phyloP scores from a whole-genome alignment of 2,329 filamentous ascomycete species.

The Scytalidium lignicola region DNA sequence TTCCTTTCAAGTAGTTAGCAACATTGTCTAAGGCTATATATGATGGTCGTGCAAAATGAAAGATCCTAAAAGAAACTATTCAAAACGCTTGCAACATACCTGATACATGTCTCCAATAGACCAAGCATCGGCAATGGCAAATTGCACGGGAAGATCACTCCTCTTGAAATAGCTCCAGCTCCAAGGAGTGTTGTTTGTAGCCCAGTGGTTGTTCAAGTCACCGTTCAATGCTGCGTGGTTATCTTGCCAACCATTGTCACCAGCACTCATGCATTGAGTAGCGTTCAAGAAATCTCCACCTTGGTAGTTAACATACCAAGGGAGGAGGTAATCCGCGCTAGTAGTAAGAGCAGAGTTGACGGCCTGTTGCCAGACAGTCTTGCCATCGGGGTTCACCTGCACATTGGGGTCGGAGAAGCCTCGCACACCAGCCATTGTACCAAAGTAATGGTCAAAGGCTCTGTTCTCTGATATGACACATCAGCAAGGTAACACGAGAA shows the following conservation, averaged over 20 bases:
- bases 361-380: conserved; percentile 15
- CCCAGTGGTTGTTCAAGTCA: conserved; percentile 49
- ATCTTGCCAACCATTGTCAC: conserved; percentile 44
- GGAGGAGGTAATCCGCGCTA: conserved; percentile 39
- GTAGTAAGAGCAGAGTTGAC: conserved; percentile 25
- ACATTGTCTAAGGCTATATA: no score
- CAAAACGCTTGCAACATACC: conserved; percentile 13
- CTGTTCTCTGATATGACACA: conserved; percentile 10
- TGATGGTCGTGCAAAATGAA: neutral
- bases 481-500: conserved; percentile 17
- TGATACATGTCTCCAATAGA: conserved; percentile 53
- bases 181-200: conserved; percentile 46
- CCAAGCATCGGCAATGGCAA: conserved; percentile 48
- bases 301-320: conserved; percentile 51
- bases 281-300: conserved; percentile 44
- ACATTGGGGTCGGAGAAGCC: conserved; percentile 53
- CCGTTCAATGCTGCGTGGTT: conserved; percentile 48
- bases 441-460: conserved; percentile 37
- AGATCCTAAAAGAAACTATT: neutral
- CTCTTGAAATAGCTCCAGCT: conserved; percentile 46
- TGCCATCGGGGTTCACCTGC: conserved; percentile 36
- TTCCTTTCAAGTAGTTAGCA: conserved; percentile 27
- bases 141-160: conserved; percentile 50
- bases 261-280: conserved; percentile 49
- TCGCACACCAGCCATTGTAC: conserved; percentile 49